Conservation (phyloP, 768 basidiomycete genomes). For the Mycena leptocephala region DNA sequence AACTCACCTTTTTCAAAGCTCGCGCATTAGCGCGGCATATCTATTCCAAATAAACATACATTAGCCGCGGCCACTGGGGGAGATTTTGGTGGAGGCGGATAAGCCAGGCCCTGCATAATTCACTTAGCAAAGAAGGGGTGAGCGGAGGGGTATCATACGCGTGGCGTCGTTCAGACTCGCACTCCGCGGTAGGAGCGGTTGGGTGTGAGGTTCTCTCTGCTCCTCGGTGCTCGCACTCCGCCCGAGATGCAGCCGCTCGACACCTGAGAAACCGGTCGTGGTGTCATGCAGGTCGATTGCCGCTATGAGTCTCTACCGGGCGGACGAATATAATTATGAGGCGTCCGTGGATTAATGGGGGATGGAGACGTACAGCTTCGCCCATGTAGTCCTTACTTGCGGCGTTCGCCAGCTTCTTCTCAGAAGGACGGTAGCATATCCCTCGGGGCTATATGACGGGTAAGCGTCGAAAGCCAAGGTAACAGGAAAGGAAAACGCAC, state of each 20-base stretch:
- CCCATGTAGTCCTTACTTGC: constrained; percentile 91
- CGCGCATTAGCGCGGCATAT: too few relatives aligned
- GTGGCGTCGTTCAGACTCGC: not conserved
- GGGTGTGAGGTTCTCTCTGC: not conserved
- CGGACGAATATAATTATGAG: constrained; percentile 8
- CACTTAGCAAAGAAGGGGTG: too few relatives aligned
- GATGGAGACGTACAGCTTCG: constrained; percentile 70
- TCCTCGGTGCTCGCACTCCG: not conserved
- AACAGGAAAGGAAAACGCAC: constrained; percentile 63
- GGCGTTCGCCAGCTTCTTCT: constrained; percentile 91
- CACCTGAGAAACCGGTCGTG: constrained; percentile 87
- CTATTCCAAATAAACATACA: too few relatives aligned
- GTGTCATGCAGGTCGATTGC: constrained; percentile 83
- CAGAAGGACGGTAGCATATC: constrained; percentile 89
- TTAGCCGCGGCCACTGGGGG: too few relatives aligned
- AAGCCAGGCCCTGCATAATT: too few relatives aligned
- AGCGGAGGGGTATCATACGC: too few relatives aligned
- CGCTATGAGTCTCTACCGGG: constrained; percentile 82
- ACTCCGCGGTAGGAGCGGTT: not conserved
- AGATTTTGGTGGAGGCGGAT: too few relatives aligned
- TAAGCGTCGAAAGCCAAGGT: too few relatives aligned
- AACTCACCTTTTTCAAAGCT: too few relatives aligned
- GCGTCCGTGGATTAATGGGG: not conserved
- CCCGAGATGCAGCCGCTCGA: constrained; percentile 60
- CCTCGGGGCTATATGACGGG: constrained; percentile 78